Base-by-base conservation (phyloP, 345 rosid species). In the Syzygium aqueum region DNA sequence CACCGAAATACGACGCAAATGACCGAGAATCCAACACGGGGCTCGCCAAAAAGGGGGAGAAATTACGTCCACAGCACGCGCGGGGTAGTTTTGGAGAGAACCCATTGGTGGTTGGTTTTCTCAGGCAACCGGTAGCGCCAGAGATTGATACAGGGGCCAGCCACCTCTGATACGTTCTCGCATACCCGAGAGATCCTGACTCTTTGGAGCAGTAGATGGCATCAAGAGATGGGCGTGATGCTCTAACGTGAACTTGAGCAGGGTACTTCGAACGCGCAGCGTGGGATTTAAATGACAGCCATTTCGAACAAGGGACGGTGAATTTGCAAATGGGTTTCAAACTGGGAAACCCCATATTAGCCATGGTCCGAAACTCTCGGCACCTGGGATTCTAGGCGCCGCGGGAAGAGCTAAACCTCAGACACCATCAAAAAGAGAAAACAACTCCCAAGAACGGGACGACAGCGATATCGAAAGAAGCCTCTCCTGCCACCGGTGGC, bases 1-100 rank as follows among this genome's bases (percentile, higher is more conserved):
- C 88, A 90, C 92, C 92, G 89, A 93, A 94, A 90, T 92, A 91
- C 2, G 94, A 89, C 49, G 94, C 88, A 82, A 65, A 86, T 11
- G 91, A 89, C 22, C 89, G 88, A 85, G 87, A 84, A 53, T 86
- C 86, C 65, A 90, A 84, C 25, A 90, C 8, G 25, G 91, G 91
- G 87, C 88, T 89, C 5, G 88, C 33, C n/a, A 91, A 91, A 90
- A 87, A 51, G 87, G 91, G 91, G 73, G 91, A 87, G 85, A 85
- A 88, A 12, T 88, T 80, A 54, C 73, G 86, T 85, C 6, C 53
- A 86, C 89, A 23, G 43, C 77, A 46, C 63, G 90, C 57, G 51
- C 49, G 89, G 7, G 89, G 87, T 7, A 89, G 59, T 33, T 88
- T 50, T 17, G 92, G 73, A 51, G 86, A 86, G 86, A 85, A 83